These are phyloP conservation scores for Platanthera guangdongensis DNA, from an alignment of 106 monocot genomes.

Conservation along the genomic window DNA sequence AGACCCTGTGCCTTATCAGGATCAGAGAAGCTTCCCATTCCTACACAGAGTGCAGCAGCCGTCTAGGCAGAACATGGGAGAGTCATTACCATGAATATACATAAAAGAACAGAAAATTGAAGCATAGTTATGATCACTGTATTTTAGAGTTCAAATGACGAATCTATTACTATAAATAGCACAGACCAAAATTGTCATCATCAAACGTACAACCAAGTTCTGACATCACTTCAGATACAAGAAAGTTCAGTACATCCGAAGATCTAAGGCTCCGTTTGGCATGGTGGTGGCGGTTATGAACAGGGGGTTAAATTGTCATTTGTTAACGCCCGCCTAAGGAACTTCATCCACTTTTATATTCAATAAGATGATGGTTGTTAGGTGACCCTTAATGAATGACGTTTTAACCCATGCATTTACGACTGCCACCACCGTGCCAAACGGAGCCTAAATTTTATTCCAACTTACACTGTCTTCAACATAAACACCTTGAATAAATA, in stretches of 20 bases:
- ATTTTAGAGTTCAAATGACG: neutral
- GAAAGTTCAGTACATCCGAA: neutral
- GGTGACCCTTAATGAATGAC: too few species aligned
- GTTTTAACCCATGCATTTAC: too few species aligned
- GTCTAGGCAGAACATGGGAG: conserved; percentile 32
- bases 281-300: too few species aligned
- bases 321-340: too few species aligned
- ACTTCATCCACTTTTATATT: too few species aligned
- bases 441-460: neutral
- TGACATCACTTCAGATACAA: conserved; percentile 1
- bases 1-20: conserved; percentile 68
- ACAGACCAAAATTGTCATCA: neutral
- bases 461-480: neutral
- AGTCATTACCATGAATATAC: neutral
- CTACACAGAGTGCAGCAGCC: conserved; percentile 92
- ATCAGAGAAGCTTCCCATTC: conserved; percentile 95
- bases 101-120: neutral
- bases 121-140: neutral
- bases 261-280: neutral
- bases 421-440: too few species aligned
- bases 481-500: neutral
- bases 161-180: neutral
- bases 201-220: neutral
- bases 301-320: too few species aligned
- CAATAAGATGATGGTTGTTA: too few species aligned